Percentiles rank a stretch among this genome's conserved stretches.
These are phyloP conservation scores for Salix viminalis DNA, from an alignment of 345 rosid species.

Conservation along the genomic window DNA sequence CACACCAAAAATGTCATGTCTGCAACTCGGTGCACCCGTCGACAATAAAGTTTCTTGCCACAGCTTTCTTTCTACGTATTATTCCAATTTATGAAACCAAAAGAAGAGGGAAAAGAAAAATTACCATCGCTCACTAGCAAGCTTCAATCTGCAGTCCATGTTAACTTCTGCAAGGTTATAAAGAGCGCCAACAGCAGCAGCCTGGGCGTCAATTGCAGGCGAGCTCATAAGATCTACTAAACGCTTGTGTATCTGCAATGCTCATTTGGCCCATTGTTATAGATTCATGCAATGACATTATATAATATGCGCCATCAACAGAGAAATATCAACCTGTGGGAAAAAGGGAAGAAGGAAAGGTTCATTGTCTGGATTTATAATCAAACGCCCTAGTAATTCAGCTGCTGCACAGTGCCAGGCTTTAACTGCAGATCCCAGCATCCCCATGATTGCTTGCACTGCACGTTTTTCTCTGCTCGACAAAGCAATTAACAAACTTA, in stretches of 20 bases:
- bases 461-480: constrained; percentile 79
- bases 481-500: constrained; percentile 18
- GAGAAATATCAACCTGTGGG: constrained; percentile 54
- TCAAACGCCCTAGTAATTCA: constrained; percentile 84
- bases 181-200: constrained; percentile 92
- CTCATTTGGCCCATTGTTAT: not conserved
- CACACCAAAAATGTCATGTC: not conserved
- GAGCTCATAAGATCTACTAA: constrained; percentile 81
- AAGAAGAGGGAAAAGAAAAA: not conserved
- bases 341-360: constrained; percentile 83
- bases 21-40: not conserved
- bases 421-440: constrained; percentile 66
- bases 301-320: not conserved
- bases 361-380: constrained; percentile 95
- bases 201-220: constrained; percentile 82
- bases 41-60: not conserved
- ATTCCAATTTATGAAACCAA: not conserved
- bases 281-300: not conserved
- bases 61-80: not conserved
- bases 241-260: constrained; percentile 79
- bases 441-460: constrained; percentile 82
- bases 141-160: constrained; percentile 97
- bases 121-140: constrained; percentile 93
- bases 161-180: constrained; percentile 92
- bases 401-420: constrained; percentile 99